Evolutionary conservation across 2,329 filamentous ascomycete species (phyloP), one percentile per base, ranked within the genome.

Genomic region (Aspergillus brasiliensis): DNA sequence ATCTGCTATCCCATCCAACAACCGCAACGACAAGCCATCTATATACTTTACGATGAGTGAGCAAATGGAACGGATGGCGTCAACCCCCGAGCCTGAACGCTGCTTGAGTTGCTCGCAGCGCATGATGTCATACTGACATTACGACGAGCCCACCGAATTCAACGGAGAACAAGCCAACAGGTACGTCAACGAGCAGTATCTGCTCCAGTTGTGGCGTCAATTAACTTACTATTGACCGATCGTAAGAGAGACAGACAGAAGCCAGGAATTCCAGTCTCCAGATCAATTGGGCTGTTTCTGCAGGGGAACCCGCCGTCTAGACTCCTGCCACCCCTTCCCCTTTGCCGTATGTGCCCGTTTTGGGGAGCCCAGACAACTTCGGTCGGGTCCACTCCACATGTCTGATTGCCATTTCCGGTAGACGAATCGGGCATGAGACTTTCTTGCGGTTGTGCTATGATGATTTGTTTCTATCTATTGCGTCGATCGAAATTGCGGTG

Each of bases 91-190:
- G 28, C 11, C 28, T 31, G 28, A 31, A 10, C 28, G 31, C 11
- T 34, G 31, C 31, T 34, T 34, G 31, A 42, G 8, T 28, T n/a
- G 13, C 31, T 27, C 21, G 6, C 40, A 42, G 23, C 27, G 8
- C 46, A 57, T 61, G 61, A 62, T 57, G 59, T 62, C 63, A 64
- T 58, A 25, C 59, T 61, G 58, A 54, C 51, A 58, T 51, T 15
- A 47, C 19, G 19, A 46, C 8, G 19, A 15, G 27, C 7, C 42
- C 56, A 52, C 48, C 52, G 42, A 58, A 38, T 42, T 27, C 56
- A 21, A 25, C 34, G n/a, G 28, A 21, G 15, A n/a, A 25, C 8
- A 6, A 21, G 21, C 23, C 27, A 27, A 56, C 34, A 60, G 44
- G 51, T 62, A 60, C 60, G 60, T 62, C 60, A 62, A 62, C 38